A percentile compares a stretch with the other conserved stretches of the same genome.
These are phyloP conservation scores for Pichia gijzeniarum DNA, from an alignment of 805 yeast genomes.

Conservation along the genomic window DNA sequence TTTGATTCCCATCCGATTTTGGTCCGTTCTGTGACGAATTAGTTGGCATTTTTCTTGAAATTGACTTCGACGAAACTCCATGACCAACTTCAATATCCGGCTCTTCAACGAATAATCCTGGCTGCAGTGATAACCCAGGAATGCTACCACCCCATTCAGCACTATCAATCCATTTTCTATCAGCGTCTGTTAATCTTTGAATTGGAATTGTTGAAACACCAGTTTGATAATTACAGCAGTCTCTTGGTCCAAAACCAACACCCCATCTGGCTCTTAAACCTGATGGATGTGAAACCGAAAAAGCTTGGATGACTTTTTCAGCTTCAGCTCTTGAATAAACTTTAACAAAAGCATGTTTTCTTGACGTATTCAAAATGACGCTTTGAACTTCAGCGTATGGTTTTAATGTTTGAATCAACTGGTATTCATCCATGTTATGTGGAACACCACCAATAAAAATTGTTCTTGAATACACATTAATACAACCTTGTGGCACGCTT, in stretches of 20 bases:
- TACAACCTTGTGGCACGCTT: slow-evolving; percentile 65
- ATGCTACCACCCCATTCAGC: slow-evolving; percentile 99
- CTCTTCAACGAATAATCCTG: slow-evolving; percentile 86
- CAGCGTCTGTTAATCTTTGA: slow-evolving; percentile 88
- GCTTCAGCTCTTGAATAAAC: slow-evolving; percentile 91
- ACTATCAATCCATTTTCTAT: slow-evolving; percentile 75
- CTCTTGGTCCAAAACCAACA: slow-evolving; percentile 98
- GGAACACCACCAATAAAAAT: slow-evolving; percentile 94
- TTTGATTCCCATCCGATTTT: slow-evolving; percentile 46
- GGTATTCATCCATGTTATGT: slow-evolving; percentile 67
- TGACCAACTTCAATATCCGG: slow-evolving; percentile 97
- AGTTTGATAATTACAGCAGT: slow-evolving; percentile 90
- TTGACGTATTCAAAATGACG: slow-evolving; percentile 76
- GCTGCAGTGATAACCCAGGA: slow-evolving; percentile 61
- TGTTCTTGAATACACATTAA: slow-evolving; percentile 84
- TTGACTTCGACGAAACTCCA: slow-evolving; percentile 88
- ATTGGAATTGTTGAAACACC: slow-evolving; percentile 88
- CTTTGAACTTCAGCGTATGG: slow-evolving; percentile 92
- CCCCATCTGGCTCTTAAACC: slow-evolving; percentile 92
- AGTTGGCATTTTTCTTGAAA: slow-evolving; percentile 88
- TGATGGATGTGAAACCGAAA: slow-evolving; percentile 58
- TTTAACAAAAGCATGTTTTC: slow-evolving; percentile 94
- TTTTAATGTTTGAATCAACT: slow-evolving; percentile 61
- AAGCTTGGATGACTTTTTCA: slow-evolving; percentile 66
- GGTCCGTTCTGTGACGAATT: slow-evolving; percentile 84